phyloP scores from a whole-genome alignment of 139 green algal genomes.

The Picochlorum sp. region DNA sequence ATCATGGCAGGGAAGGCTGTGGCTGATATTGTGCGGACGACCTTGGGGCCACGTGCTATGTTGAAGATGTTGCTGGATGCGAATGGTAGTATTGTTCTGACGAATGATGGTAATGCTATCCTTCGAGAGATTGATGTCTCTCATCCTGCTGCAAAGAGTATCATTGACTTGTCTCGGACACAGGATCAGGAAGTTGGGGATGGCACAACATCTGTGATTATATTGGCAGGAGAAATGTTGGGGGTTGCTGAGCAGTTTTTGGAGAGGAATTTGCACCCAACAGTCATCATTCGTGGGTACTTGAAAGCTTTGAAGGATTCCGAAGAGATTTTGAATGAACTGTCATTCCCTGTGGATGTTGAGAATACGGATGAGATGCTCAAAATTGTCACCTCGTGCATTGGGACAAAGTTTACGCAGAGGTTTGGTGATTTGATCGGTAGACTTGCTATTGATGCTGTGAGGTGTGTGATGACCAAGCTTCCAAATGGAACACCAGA shows the following conservation, averaged over 20 bases:
- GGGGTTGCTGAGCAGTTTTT: constrained; percentile 86
- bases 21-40: constrained; percentile 95
- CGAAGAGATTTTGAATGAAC: constrained; percentile 68
- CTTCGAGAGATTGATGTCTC: constrained; percentile 95
- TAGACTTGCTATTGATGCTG: constrained; percentile 90
- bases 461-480: constrained; percentile 65
- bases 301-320: constrained; percentile 79
- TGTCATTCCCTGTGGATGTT: constrained; percentile 86
- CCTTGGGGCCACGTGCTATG: constrained; percentile 93
- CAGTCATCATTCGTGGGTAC: constrained; percentile 88
- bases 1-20: constrained; percentile 95
- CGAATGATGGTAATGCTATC: constrained; percentile 98
- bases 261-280: constrained; percentile 91
- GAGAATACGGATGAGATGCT: constrained; percentile 82
- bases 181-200: constrained; percentile 91
- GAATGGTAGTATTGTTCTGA: constrained; percentile 92
- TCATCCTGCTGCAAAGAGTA: constrained; percentile 96
- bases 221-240: constrained; percentile 95
- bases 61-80: constrained; percentile 99
- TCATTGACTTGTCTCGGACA: constrained; percentile 96
- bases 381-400: constrained; percentile 90
- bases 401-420: constrained; percentile 97
- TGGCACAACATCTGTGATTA: constrained; percentile 98
- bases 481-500: constrained; percentile 57
- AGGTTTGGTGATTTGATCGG: constrained; percentile 90